Percentiles rank a stretch among this genome's conserved stretches.
Conservation (phyloP, 2,329 filamentous ascomycete genomes). For the Exophiala bonariae region DNA sequence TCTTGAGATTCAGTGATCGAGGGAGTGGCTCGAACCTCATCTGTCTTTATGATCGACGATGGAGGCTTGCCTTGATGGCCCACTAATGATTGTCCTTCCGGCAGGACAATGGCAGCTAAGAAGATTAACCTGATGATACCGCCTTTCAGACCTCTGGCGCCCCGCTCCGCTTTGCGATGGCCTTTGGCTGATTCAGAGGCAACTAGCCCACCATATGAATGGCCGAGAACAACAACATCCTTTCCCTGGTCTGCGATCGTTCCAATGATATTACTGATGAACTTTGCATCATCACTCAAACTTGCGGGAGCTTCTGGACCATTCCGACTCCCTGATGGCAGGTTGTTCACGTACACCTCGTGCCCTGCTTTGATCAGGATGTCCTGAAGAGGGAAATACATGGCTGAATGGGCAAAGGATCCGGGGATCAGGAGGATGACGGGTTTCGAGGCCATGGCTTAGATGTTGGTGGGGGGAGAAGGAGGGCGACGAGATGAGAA, state of each 20-base stretch:
- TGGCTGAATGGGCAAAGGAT: conserved; percentile 3
- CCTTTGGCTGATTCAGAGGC: conserved; percentile 34
- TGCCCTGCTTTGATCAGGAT: not conserved
- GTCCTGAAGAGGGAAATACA: conserved; percentile 3
- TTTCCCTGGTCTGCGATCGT: conserved; percentile 30
- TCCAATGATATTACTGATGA: conserved; percentile 28
- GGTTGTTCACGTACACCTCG: conserved; percentile 5
- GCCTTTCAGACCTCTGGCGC: conserved; percentile 26
- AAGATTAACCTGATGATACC: conserved; percentile 12
- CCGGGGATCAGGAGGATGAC: conserved; percentile 11
- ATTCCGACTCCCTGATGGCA: conserved; percentile 10
- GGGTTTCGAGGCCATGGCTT: conserved; percentile 1
- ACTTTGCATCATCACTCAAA: conserved; percentile 32
- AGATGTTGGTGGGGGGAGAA: not conserved
- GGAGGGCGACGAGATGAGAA: conserved; percentile 1
- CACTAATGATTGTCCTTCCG: conserved; percentile 1
- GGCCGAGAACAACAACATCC: conserved; percentile 31
- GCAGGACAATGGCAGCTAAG: conserved; percentile 3
- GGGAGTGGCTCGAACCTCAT: conserved; percentile 4
- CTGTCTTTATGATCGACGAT: conserved; percentile 6
- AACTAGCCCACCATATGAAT: conserved; percentile 34
- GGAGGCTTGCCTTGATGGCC: conserved; percentile 6
- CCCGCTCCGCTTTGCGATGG: conserved; percentile 17
- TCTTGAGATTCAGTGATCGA: conserved; percentile 2
- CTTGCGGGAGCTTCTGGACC: conserved; percentile 29